Conservation (phyloP, 2,329 filamentous ascomycete genomes). For the Phialocephala subalpina region DNA sequence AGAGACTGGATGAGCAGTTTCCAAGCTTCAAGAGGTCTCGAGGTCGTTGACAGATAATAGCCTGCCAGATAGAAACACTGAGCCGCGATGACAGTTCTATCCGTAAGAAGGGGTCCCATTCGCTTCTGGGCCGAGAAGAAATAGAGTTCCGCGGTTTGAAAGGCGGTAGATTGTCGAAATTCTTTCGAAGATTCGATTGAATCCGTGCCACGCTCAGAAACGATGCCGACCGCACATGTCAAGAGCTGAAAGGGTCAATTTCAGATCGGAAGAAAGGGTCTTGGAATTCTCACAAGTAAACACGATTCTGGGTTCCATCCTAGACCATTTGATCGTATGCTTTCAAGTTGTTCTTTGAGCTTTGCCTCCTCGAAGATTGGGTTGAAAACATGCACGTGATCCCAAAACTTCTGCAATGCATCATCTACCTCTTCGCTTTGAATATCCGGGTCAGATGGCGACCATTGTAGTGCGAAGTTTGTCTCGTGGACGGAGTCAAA, state of each 20-base stretch:
- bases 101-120: background rate
- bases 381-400: conserved; percentile 14
- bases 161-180: background rate
- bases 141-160: background rate
- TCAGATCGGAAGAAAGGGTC: too few relatives aligned
- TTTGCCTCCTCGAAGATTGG: conserved; percentile 7
- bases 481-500: conserved; percentile 23
- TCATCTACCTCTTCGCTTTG: background rate
- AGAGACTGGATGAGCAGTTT: conserved; percentile 1
- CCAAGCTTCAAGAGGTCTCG: conserved; percentile 6
- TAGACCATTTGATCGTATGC: background rate
- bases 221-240: background rate
- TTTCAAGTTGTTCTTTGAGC: background rate
- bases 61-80: conserved; percentile 10
- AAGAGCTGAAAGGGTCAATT: conserved; percentile 1
- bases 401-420: background rate
- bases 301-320: conserved; percentile 10
- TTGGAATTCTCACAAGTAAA: background rate
- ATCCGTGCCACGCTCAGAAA: background rate
- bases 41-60: background rate
- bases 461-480: background rate
- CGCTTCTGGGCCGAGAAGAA: conserved; percentile 9
- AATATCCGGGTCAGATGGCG: conserved; percentile 5
- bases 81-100: conserved; percentile 3
- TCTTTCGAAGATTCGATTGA: background rate